Base-by-base conservation (phyloP, 306 rosid species). In the Arachis hypogaea region DNA sequence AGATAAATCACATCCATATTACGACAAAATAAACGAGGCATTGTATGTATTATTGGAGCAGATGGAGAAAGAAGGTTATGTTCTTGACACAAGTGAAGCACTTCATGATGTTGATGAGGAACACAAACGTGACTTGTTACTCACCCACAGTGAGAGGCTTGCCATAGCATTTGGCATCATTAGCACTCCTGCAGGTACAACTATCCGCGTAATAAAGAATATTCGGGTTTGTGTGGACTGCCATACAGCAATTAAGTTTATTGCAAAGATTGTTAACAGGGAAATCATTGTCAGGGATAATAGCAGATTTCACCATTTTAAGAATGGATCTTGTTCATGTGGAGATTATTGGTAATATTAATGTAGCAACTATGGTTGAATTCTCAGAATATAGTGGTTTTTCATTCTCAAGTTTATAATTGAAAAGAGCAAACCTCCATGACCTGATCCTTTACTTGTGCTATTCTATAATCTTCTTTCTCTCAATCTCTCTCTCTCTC, bases 281-380 rank as follows among this genome's bases (percentile, higher is more conserved):
- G 98, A 93, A 82, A 89, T 93, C 9, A 72, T 89, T 49, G 90
- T 93, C 66, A 83, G 98, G 84, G 97, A 93, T 73, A 89, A 85
- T 50, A 93, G 90, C 71, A 79, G 98, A 64, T 93, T 90, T 85
- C 98, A 93, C 85, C 97, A 91, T 86, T 90, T 93, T 63, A 86
- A 69, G 65, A 82, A 82, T 22, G 93, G 93, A 40, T 69, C 44
- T 66, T 88, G 93, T 72, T 86, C 93, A 1, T 86, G 93, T 46
- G 91, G 91, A 62, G 91, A 86, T 84, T 86, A 80, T 77, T 86
- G 93, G 93, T 88, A 84, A 86, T 54, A 59, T 30, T 30, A 30
- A 30, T 30, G 36, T 1, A 30, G 36, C 36, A 30, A 30, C 36
- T 30, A 30, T 30, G 36, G 3, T 30, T 30, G 36, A 14, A 14